Evolutionary conservation across 2,329 filamentous ascomycete species (phyloP).

Genomic region (Teratosphaeriaceae sp.): DNA sequence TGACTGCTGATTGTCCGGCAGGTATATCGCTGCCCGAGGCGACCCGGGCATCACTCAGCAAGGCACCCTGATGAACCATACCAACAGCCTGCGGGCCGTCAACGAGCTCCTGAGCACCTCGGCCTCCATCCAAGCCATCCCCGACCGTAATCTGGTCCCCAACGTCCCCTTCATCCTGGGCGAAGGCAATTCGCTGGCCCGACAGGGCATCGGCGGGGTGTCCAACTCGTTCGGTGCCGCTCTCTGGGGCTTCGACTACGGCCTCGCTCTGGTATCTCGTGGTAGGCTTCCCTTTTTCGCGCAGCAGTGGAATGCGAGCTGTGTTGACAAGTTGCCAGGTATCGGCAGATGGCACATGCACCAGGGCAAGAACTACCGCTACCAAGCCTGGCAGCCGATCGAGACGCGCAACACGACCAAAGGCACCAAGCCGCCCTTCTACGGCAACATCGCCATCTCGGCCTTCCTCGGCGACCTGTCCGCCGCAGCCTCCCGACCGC

Average conservation of each 20-base stretch:
- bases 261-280: slow-evolving; percentile 43
- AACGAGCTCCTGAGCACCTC: slow-evolving; percentile 44
- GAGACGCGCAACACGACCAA: slow-evolving; percentile 42
- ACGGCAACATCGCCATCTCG: slow-evolving; percentile 55
- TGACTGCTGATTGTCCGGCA: slow-evolving; percentile 24
- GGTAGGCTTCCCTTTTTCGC: no score
- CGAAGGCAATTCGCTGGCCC: slow-evolving; percentile 57
- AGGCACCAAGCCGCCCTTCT: slow-evolving; percentile 59
- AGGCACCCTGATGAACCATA: slow-evolving; percentile 58
- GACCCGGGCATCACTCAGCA: slow-evolving; percentile 56
- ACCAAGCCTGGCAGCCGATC: slow-evolving; percentile 55
- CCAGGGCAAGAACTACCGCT: slow-evolving; percentile 57
- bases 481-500: slow-evolving; percentile 24
- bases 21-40: slow-evolving; percentile 56
- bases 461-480: slow-evolving; percentile 45
- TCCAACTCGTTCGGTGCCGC: slow-evolving; percentile 61
- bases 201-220: slow-evolving; percentile 54
- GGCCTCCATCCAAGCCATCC: slow-evolving; percentile 33
- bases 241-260: slow-evolving; percentile 59
- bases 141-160: slow-evolving; percentile 20
- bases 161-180: slow-evolving; percentile 50
- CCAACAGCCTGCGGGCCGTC: slow-evolving; percentile 44
- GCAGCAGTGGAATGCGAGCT: not conserved
- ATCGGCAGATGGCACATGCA: slow-evolving; percentile 58
- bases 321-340: slow-evolving; percentile 21